Evolutionary conservation across 495 filamentous ascomycete genomes (phyloP).

Genomic region (Aspergillus carlsbadensis): DNA sequence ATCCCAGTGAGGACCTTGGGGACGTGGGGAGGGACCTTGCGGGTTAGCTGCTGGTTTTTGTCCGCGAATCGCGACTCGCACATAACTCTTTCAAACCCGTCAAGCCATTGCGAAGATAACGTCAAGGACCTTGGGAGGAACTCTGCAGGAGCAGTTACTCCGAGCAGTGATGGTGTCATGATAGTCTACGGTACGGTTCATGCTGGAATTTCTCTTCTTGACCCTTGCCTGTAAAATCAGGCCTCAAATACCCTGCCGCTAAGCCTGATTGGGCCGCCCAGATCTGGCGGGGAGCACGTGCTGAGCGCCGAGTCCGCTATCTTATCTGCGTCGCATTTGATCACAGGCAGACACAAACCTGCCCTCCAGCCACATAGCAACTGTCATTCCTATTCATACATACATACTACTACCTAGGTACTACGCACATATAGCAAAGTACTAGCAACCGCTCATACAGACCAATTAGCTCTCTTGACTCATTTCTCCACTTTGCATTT

Average conservation of each 20-base stretch:
- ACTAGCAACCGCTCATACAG: too few species aligned
- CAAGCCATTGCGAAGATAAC: too few species aligned
- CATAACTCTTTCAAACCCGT: neutral
- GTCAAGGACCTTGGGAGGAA: neutral
- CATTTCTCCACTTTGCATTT: too few species aligned
- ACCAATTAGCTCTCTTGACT: too few species aligned
- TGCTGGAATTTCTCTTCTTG: neutral
- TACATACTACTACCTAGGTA: too few species aligned
- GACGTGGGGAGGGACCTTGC: conserved; percentile 35
- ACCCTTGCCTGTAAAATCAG: neutral
- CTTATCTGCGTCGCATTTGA: neutral
- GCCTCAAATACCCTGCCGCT: neutral
- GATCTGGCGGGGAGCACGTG: conserved; percentile 2
- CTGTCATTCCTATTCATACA: too few species aligned
- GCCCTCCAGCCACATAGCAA: too few species aligned
- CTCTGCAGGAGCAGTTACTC: neutral
- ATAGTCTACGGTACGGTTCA: neutral
- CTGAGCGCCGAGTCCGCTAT: conserved; percentile 11
- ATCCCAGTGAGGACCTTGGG: conserved; percentile 17
- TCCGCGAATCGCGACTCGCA: conserved; percentile 3
- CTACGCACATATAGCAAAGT: too few species aligned
- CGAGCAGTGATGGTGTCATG: too few species aligned
- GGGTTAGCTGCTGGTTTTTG: conserved; percentile 16
- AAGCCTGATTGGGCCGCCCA: neutral
- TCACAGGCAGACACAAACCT: conserved; percentile 1